Percentiles rank a stretch among this genome's conserved stretches.
phyloP scores from a whole-genome alignment of 140 eudicot genomes.

The Senecio squalidus region DNA sequence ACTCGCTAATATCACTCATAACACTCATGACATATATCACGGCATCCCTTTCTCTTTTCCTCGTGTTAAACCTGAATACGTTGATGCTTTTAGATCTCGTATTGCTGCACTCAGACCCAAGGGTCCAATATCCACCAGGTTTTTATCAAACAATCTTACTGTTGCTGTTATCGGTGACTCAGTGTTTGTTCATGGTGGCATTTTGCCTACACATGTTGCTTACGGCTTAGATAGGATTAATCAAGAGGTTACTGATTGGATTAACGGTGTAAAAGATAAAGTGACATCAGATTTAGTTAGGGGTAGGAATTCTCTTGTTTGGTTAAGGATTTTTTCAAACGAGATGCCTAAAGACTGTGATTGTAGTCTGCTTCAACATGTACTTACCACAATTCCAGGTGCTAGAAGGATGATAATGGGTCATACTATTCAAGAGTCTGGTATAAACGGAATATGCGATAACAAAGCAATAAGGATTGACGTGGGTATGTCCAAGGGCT shows the following conservation, averaged over 20 bases:
- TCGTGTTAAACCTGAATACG: conserved; percentile 21
- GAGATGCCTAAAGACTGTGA: conserved; percentile 53
- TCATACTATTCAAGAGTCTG: conserved; percentile 68
- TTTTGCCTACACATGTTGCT: conserved; percentile 53
- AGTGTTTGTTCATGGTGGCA: conserved; percentile 83
- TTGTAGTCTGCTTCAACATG: conserved; percentile 61
- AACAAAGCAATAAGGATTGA: conserved; percentile 62
- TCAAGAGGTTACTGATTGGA: conserved; percentile 81
- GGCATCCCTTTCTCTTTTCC: conserved; percentile 40
- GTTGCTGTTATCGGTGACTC: conserved; percentile 67
- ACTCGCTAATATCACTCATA: conserved; percentile 2
- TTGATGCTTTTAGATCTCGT: conserved; percentile 43
- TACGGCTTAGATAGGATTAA: conserved; percentile 72
- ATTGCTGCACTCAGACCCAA: conserved; percentile 66
- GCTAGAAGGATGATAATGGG: conserved; percentile 93
- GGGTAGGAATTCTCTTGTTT: conserved; percentile 64
- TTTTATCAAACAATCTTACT: conserved; percentile 49
- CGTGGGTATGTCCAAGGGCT: conserved; percentile 75
- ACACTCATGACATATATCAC: conserved; percentile 16
- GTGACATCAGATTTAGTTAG: conserved; percentile 40
- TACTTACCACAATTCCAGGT: conserved; percentile 69
- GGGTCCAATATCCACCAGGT: conserved; percentile 56
- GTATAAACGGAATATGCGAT: conserved; percentile 58
- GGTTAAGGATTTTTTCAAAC: conserved; percentile 66
- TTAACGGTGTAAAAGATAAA: conserved; percentile 32